Evolutionary conservation across 441 rosid species (phyloP), one percentile per base, ranked within the genome.

Genomic region (Corymbia calophylla): DNA sequence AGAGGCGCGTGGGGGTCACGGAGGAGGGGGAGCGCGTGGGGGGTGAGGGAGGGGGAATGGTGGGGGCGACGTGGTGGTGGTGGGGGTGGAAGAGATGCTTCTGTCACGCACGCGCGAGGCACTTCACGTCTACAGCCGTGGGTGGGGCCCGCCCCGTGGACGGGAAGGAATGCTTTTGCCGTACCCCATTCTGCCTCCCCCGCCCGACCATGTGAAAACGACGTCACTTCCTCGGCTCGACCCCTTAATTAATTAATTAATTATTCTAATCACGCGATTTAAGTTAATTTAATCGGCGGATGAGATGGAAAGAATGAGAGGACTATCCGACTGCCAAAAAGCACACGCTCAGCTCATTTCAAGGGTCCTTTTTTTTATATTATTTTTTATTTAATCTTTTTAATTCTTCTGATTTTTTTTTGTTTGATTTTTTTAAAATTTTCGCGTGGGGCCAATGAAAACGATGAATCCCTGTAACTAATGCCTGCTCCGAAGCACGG

Each of bases 101-200:
- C 94, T 89, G 92, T 82, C 91, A 53, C 39, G 87, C 91, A 89
- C 87, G 60, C 90, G 89, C 91, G 89, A 44, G 53, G 91, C 93
- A 87, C 92, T 92, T 68, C 89, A 44, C 89, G 91, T 16, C 86
- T 92, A 4, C 47, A 23, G 53, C 48, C 48, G 53, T 13, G 84
- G 84, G 51, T 77, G 95, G 95, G 95, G 58, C 95, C 94, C 92
- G 3, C 58, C 13, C 29, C 44, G 44, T 39, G 17, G 53, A 16
- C 5, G 77, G 49, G 44, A 35, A 29, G 70, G 13, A 80, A 49
- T 58, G 81, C 81, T 21, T 73, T 87, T 90, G 39, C 87, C 88
- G 91, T 86, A 32, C 10, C 10, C 89, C 88, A 60, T 91, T 86
- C 25, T 58, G 29, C 62, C 62, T 58, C 48, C 56, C 87, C 51